Evolutionary conservation across 768 basidiomycete species (phyloP).

Genomic region (Lactarius sanguifluus): DNA sequence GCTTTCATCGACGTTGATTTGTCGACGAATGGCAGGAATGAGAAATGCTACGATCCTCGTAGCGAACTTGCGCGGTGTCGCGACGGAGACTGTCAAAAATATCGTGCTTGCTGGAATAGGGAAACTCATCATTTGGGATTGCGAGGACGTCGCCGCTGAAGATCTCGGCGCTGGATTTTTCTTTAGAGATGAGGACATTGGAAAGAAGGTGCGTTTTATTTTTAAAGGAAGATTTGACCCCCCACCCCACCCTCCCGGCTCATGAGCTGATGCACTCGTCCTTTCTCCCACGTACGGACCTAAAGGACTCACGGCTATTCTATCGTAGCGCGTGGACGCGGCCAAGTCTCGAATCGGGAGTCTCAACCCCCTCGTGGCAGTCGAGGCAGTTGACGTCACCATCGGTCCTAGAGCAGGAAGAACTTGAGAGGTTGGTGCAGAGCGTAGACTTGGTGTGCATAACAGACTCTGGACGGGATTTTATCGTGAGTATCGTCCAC

Average conservation of each 20-base stretch:
- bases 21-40: conserved; percentile 64
- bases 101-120: conserved; percentile 97
- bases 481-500: conserved; percentile 57
- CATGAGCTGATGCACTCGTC: background rate
- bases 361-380: conserved; percentile 87
- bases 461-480: conserved; percentile 72
- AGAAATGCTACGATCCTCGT: conserved; percentile 89
- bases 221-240: background rate
- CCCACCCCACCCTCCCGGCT: background rate
- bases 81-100: conserved; percentile 96
- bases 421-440: conserved; percentile 58
- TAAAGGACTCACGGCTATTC: conserved; percentile 40
- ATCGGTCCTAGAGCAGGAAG: conserved; percentile 48
- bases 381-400: conserved; percentile 64
- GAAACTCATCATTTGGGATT: conserved; percentile 80
- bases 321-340: conserved; percentile 73
- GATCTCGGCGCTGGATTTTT: conserved; percentile 94
- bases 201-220: conserved; percentile 64
- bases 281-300: background rate
- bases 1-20: background rate
- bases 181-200: conserved; percentile 91
- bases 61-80: conserved; percentile 73
- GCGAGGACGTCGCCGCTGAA: conserved; percentile 68
- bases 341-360: conserved; percentile 83
- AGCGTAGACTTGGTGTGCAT: conserved; percentile 83